Percentiles rank a stretch among this genome's conserved stretches.
Evolutionary conservation across 2,329 filamentous ascomycete species (phyloP).

Genomic region (Cytospora paraplurivora): DNA sequence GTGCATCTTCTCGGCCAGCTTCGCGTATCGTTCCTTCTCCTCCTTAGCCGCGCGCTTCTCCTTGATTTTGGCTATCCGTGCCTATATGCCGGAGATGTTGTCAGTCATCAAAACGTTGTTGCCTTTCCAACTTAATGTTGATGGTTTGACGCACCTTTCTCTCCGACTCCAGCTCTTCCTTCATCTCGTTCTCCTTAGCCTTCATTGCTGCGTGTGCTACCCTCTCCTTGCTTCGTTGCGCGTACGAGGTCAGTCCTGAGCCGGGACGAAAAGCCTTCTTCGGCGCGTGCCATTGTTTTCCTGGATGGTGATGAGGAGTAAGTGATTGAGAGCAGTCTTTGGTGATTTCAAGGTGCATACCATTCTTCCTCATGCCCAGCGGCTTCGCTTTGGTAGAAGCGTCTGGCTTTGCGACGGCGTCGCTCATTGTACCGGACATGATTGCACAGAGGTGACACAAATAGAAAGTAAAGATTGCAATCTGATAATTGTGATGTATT

Average conservation of each 20-base stretch:
- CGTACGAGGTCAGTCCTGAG: constrained; percentile 76
- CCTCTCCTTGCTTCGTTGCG: constrained; percentile 72
- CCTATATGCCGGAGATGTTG: constrained; percentile 48
- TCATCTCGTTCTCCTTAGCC: constrained; percentile 92
- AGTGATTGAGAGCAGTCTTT: not conserved
- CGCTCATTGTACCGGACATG: constrained; percentile 48
- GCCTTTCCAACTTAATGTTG: constrained; percentile 8
- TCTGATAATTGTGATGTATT: not conserved
- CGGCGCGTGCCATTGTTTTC: constrained; percentile 89
- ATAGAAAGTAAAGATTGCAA: constrained; percentile 6
- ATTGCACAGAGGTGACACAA: constrained; percentile 29
- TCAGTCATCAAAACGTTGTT: not conserved
- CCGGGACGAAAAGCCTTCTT: constrained; percentile 85
- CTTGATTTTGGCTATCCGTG: constrained; percentile 76
- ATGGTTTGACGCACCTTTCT: constrained; percentile 57
- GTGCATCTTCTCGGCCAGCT: constrained; percentile 98
- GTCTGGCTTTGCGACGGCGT: constrained; percentile 38
- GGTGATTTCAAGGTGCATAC: constrained; percentile 48
- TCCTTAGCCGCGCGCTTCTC: constrained; percentile 87
- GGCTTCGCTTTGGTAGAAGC: constrained; percentile 41
- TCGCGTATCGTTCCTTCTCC: constrained; percentile 88
- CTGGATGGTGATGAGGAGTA: constrained; percentile 51
- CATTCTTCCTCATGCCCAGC: constrained; percentile 80
- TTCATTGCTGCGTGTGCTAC: constrained; percentile 76
- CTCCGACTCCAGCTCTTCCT: constrained; percentile 90